Conservation (phyloP, 768 basidiomycete species). For the Sarcomyxa edulis region DNA sequence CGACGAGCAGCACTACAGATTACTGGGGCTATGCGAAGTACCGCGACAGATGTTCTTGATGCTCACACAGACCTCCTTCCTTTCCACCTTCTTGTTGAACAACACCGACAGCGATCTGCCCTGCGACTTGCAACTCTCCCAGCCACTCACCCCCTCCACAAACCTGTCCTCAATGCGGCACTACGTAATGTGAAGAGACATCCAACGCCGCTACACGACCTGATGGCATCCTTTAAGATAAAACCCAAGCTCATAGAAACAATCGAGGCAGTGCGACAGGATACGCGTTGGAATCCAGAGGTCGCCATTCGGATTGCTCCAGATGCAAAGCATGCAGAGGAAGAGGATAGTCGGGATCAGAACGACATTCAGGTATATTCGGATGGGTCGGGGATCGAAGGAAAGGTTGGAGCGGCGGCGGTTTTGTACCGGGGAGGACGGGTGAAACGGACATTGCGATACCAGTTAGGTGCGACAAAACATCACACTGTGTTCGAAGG, state of each 20-base stretch:
- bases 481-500: constrained; percentile 24
- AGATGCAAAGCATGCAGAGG: not conserved
- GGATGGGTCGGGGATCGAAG: constrained; percentile 2
- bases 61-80: constrained; percentile 15
- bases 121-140: constrained; percentile 14
- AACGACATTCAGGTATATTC: not conserved
- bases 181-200: constrained; percentile 4
- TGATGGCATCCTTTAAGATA: constrained; percentile 5
- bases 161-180: constrained; percentile 3
- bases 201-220: constrained; percentile 6
- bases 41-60: constrained; percentile 12
- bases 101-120: constrained; percentile 10
- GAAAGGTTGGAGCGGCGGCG: constrained; percentile 1
- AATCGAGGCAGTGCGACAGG: constrained; percentile 2
- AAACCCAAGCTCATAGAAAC: constrained; percentile 1
- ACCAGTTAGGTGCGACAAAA: constrained; percentile 13
- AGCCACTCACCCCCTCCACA: constrained; percentile 12
- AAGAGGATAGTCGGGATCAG: not conserved
- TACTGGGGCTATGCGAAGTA: constrained; percentile 13
- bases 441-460: constrained; percentile 3
- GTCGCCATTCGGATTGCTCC: not conserved
- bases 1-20: constrained; percentile 10
- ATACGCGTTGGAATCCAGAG: not conserved
- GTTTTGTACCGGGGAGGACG: constrained; percentile 8
- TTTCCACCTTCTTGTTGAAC: constrained; percentile 10